These are phyloP conservation scores for Tylopilus rubrobrunneus DNA, from an alignment of 768 basidiomycete genomes.

Conservation along the genomic window DNA sequence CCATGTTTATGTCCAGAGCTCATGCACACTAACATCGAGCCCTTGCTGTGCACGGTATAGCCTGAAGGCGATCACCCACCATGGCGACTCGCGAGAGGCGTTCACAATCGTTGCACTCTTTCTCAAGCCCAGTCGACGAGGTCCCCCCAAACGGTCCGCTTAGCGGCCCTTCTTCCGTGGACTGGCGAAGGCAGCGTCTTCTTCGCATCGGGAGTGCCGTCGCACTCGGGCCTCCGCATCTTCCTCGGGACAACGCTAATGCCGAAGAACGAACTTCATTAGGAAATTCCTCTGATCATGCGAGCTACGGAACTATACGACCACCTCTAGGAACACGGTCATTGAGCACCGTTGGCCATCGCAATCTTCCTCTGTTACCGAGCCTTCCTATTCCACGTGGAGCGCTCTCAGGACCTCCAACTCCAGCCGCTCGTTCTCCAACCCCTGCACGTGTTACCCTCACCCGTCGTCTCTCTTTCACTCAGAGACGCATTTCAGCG, in stretches of 20 bases:
- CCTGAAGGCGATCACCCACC: not conserved
- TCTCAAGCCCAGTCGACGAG: slow-evolving; percentile 9
- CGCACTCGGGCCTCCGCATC: not conserved
- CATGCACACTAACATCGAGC: not conserved
- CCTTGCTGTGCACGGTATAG: not conserved
- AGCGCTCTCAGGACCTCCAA: slow-evolving; percentile 36
- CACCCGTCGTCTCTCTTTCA: slow-evolving; percentile 34
- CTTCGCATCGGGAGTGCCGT: slow-evolving; percentile 44
- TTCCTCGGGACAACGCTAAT: not conserved
- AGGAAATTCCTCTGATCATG: slow-evolving; percentile 23
- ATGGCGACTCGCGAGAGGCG: slow-evolving; percentile 20
- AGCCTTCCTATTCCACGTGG: slow-evolving; percentile 27
- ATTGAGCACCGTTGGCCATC: slow-evolving; percentile 30
- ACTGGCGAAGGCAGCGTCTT: slow-evolving; percentile 59
- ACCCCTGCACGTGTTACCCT: slow-evolving; percentile 32
- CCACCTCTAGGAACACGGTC: slow-evolving; percentile 27
- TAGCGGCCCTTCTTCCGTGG: slow-evolving; percentile 50
- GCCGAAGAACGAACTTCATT: slow-evolving; percentile 37
- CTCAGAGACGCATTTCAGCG: slow-evolving; percentile 65
- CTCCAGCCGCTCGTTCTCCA: slow-evolving; percentile 32
- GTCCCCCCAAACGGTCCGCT: slow-evolving; percentile 33
- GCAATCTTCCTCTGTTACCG: slow-evolving; percentile 37
- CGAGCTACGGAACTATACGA: slow-evolving; percentile 57
- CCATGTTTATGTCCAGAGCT: no score
- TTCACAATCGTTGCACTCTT: slow-evolving; percentile 21